These are phyloP conservation scores for Rhamnella rubrinervis DNA, from an alignment of 331 rosid species.

Conservation along the genomic window DNA sequence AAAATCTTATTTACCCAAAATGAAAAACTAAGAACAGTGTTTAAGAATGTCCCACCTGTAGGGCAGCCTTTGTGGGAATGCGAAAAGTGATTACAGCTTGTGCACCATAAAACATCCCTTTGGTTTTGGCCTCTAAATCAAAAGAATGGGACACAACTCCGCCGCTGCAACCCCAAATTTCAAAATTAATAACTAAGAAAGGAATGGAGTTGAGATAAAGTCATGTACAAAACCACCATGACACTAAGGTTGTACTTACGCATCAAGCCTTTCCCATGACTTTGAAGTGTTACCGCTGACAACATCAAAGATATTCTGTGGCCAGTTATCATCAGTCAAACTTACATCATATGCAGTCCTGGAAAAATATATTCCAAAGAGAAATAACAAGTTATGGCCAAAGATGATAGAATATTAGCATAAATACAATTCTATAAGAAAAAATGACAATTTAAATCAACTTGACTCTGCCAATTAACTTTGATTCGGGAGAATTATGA, in stretches of 20 bases:
- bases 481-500: not conserved
- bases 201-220: slow-evolving; percentile 10
- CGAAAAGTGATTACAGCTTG: slow-evolving; percentile 89
- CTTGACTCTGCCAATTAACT: not conserved
- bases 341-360: slow-evolving; percentile 92
- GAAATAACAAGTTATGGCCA: not conserved
- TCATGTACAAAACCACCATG: slow-evolving; percentile 12
- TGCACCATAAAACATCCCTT: slow-evolving; percentile 63
- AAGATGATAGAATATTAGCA: not conserved
- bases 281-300: slow-evolving; percentile 70
- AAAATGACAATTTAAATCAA: not conserved
- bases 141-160: slow-evolving; percentile 72
- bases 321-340: slow-evolving; percentile 80
- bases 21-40: not conserved
- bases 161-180: slow-evolving; percentile 48
- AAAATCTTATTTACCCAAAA: slow-evolving; percentile 16
- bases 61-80: slow-evolving; percentile 78
- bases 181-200: slow-evolving; percentile 8
- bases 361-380: slow-evolving; percentile 17
- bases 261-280: slow-evolving; percentile 55
- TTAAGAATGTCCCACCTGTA: slow-evolving; percentile 56
- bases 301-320: slow-evolving; percentile 52
- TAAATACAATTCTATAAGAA: not conserved
- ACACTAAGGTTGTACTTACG: too few relatives aligned
- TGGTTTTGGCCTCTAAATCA: slow-evolving; percentile 80